These are phyloP conservation scores for Hondaea fermentalgiana DNA, from an alignment of 108 stramenopile species.

Conservation along the genomic window DNA sequence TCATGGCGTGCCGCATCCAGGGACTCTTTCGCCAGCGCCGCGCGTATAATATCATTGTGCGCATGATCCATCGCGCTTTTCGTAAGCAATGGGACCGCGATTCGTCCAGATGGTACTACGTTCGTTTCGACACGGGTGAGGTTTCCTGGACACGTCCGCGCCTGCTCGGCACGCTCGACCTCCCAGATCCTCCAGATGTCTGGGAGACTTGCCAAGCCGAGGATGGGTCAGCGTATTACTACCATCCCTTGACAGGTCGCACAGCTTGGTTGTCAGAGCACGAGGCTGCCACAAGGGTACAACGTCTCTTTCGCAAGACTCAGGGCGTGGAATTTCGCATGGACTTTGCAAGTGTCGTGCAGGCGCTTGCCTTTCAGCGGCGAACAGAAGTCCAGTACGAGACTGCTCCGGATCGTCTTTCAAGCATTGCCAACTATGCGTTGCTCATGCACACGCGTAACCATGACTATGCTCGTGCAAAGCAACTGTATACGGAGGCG, in stretches of 20 bases:
- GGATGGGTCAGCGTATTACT: background rate
- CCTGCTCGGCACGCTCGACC: constrained; percentile 39
- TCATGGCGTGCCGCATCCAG: constrained; percentile 7
- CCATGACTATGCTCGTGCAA: constrained; percentile 39
- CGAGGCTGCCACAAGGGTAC: constrained; percentile 46
- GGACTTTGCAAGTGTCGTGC: constrained; percentile 38
- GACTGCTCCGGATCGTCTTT: constrained; percentile 43
- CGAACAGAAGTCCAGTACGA: constrained; percentile 44
- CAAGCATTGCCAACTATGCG: constrained; percentile 53
- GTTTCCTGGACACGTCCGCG: constrained; percentile 41
- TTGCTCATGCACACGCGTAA: constrained; percentile 41
- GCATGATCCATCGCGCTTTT: background rate
- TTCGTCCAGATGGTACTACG: constrained; percentile 38
- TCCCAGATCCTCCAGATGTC: constrained; percentile 41
- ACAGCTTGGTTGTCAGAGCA: constrained; percentile 48
- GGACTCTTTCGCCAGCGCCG: constrained; percentile 17
- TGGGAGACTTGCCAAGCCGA: constrained; percentile 34
- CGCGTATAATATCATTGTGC: constrained; percentile 11
- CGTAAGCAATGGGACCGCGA: constrained; percentile 50
- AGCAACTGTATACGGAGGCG: constrained; percentile 41
- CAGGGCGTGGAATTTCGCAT: constrained; percentile 42
- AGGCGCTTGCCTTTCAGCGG: constrained; percentile 41
- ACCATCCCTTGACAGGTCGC: constrained; percentile 37
- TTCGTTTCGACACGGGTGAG: constrained; percentile 29
- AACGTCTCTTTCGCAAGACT: constrained; percentile 28